Conservation (phyloP, 2,329 filamentous ascomycete genomes). For the Calonectria naviculata region DNA sequence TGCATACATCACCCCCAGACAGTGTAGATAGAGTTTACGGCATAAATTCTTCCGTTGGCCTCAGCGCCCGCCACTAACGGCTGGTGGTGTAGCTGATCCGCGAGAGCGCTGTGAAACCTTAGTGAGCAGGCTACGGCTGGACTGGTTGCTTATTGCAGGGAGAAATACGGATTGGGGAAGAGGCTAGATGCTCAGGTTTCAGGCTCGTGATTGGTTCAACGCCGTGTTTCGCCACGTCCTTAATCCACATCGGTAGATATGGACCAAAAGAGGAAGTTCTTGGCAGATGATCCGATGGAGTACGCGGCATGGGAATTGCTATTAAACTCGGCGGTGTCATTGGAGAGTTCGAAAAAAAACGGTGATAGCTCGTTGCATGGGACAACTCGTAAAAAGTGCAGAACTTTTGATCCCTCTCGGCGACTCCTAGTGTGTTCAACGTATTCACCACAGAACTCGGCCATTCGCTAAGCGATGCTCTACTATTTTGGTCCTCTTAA, state of each 20-base stretch:
- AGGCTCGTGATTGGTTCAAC: neutral
- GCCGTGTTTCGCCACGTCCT: neutral
- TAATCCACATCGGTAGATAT: neutral
- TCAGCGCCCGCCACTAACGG: neutral
- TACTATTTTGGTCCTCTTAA: neutral
- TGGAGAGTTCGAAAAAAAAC: neutral
- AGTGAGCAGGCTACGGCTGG: neutral
- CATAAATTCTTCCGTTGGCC: slow-evolving; percentile 2
- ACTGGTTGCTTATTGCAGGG: too few relatives aligned
- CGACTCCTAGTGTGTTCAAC: too few relatives aligned
- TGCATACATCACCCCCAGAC: neutral
- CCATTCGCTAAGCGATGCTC: neutral
- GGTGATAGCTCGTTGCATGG: neutral
- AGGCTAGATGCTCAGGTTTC: too few relatives aligned
- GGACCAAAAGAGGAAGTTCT: neutral
- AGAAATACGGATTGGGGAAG: neutral
- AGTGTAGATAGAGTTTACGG: neutral
- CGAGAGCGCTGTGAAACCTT: neutral
- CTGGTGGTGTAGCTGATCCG: neutral
- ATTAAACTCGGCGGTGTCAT: neutral
- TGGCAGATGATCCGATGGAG: neutral
- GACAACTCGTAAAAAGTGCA: neutral
- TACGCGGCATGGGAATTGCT: neutral
- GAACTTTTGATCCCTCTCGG: neutral
- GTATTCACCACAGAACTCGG: neutral